phyloP scores from a whole-genome alignment of 805 yeast genomes.

The Zygosaccharomyces bailii region DNA sequence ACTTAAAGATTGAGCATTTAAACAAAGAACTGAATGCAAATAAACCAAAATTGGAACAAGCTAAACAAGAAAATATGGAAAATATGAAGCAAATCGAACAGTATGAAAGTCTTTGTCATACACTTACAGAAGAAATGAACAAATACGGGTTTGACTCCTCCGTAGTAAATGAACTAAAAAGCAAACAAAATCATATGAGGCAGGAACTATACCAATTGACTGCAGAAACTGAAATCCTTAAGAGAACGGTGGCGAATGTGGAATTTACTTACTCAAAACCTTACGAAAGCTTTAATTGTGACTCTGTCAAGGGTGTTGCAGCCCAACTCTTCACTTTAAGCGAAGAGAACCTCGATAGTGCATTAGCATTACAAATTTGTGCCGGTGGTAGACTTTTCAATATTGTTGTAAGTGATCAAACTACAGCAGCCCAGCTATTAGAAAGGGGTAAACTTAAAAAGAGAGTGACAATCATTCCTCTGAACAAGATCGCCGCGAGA shows the following conservation, averaged over 20 bases:
- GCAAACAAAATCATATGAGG: constrained; percentile 43
- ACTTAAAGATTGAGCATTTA: constrained; percentile 56
- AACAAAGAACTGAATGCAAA: constrained; percentile 46
- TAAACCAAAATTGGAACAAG: constrained; percentile 48
- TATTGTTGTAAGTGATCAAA: constrained; percentile 85
- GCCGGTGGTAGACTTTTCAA: constrained; percentile 91
- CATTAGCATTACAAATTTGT: constrained; percentile 85
- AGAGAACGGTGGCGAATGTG: constrained; percentile 63
- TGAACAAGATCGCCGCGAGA: constrained; percentile 74
- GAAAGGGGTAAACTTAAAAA: constrained; percentile 74
- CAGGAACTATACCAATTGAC: constrained; percentile 44
- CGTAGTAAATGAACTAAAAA: constrained; percentile 43
- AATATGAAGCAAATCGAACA: constrained; percentile 40
- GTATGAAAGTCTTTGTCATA: constrained; percentile 35
- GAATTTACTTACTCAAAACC: constrained; percentile 76
- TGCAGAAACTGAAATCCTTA: constrained; percentile 51
- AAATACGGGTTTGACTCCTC: constrained; percentile 57
- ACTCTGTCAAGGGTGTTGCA: constrained; percentile 79
- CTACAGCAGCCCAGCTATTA: constrained; percentile 75
- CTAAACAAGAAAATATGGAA: constrained; percentile 48
- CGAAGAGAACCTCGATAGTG: constrained; percentile 53
- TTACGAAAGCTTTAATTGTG: constrained; percentile 51
- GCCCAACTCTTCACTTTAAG: constrained; percentile 74
- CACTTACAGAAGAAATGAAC: constrained; percentile 43
- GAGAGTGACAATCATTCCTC: constrained; percentile 87